Conservation (phyloP, 2,329 filamentous ascomycete species). For the Arthrocladium fulminans region DNA sequence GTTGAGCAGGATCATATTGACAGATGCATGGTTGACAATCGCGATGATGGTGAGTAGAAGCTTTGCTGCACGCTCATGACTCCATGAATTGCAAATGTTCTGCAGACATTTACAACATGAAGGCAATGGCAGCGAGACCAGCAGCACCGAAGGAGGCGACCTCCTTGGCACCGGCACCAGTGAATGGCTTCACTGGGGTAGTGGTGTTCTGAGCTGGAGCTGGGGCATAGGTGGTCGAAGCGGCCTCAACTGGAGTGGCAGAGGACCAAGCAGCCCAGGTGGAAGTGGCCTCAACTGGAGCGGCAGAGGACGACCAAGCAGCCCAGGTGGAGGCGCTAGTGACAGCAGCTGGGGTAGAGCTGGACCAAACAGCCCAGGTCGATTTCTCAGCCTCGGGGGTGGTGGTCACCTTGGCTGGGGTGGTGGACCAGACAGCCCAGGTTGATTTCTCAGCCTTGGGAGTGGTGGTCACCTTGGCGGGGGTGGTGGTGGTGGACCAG, state of each 20-base stretch:
- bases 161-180: conserved; percentile 7
- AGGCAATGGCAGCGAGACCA: conserved; percentile 11
- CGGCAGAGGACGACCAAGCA: background rate
- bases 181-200: conserved; percentile 4
- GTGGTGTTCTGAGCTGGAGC: too few relatives aligned
- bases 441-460: background rate
- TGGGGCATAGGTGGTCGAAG: too few relatives aligned
- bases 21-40: conserved; percentile 2
- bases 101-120: conserved; percentile 11
- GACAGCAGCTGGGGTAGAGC: background rate
- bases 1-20: conserved; percentile 7
- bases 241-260: background rate
- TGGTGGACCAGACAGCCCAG: background rate
- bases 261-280: too few relatives aligned
- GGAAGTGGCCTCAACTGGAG: background rate
- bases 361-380: background rate
- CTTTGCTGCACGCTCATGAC: conserved; percentile 4
- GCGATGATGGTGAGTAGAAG: background rate
- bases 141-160: conserved; percentile 6
- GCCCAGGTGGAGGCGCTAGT: background rate
- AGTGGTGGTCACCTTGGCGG: background rate
- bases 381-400: background rate
- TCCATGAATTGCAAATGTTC: conserved; percentile 7
- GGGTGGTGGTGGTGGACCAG: conserved; percentile 1
- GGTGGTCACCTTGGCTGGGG: background rate